Percentiles rank a stretch among this genome's conserved stretches.
phyloP scores from a whole-genome alignment of 257 asterid species.

The Nicotiana noctiflora region DNA sequence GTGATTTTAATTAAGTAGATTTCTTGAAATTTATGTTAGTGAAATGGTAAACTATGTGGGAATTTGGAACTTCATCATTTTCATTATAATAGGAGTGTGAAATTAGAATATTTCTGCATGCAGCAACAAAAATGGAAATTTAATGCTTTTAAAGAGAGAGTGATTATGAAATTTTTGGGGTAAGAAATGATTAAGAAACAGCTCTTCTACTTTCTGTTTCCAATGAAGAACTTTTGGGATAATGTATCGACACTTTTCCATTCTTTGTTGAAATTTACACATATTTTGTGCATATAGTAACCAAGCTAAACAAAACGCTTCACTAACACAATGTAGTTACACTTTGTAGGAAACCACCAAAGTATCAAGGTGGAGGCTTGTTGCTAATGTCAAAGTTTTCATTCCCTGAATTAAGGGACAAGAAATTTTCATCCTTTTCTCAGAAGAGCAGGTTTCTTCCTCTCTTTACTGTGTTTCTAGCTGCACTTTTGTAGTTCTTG shows the following conservation, averaged over 20 bases:
- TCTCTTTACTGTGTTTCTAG: neutral
- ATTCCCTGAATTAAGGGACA: conserved; percentile 32
- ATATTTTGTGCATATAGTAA: neutral
- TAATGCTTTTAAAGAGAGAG: neutral
- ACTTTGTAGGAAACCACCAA: conserved; percentile 35
- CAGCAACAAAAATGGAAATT: neutral
- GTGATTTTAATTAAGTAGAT: neutral
- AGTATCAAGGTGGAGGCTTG: conserved; percentile 27
- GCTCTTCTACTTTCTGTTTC: neutral
- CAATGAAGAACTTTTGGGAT: neutral
- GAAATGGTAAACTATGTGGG: neutral
- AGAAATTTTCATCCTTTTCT: conserved; percentile 37
- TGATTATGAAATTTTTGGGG: neutral
- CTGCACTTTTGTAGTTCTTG: conserved; percentile 1
- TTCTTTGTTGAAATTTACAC: neutral
- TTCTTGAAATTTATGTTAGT: neutral
- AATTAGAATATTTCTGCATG: neutral
- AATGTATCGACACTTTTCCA: neutral
- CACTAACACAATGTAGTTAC: neutral
- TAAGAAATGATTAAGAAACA: neutral
- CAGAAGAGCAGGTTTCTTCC: conserved; percentile 40
- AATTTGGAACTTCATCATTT: neutral
- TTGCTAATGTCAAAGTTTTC: conserved; percentile 60
- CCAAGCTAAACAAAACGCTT: conserved; percentile 11
- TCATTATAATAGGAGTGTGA: neutral